Evolutionary conservation across 2,329 filamentous ascomycete species (phyloP), one percentile per base, ranked within the genome.

Genomic region (Lecanicillium sp.): DNA sequence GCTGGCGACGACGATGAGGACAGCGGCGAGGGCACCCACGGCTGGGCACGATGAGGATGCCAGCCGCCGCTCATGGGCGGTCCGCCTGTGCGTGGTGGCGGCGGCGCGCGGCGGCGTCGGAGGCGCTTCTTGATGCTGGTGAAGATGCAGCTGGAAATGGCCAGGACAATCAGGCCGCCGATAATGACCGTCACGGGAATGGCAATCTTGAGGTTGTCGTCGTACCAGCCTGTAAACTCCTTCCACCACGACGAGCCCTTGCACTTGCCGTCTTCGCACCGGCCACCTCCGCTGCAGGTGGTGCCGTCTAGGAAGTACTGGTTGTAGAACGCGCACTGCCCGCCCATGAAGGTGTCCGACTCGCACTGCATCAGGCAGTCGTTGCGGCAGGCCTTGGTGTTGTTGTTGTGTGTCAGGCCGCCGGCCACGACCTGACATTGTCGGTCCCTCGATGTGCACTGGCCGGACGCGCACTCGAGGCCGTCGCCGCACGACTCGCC

Each of bases 231-330:
- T 39, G 66, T 68, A 46, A 94, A 80, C 61, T 88, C 80, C 45
- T 79, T 81, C 49, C 71, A 71, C 2, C 85, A 72, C 19, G 76
- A 81, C 27, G 77, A 68, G 44, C 87, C 89, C 50, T 73, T 61
- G 62, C 92, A 98, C 49, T 71, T 65, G 31, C 92, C 92, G 51
- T 89, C 90, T 37, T 60, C 57, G 60, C 92, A 98, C 41, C 68
- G 71, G 6, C 92, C 92, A 39, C 87, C 86, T 14, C 83, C 84
- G 37, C 79, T 73, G 57, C 92, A 98, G 2, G 75, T 66, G 1
- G 92, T 97, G 14, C 92, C 92, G 56, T 98, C 92, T 20, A 97
- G 69, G 63, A 94, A 97, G 62, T 94, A 92, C 57, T 96, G 88
- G 57, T 86, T 81, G 64, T 94, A 76, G 17, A 74, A 74, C 44